Evolutionary conservation across 345 rosid genomes (phyloP), one percentile per base, ranked within the genome.

Genomic region (Arabis hirsuta): DNA sequence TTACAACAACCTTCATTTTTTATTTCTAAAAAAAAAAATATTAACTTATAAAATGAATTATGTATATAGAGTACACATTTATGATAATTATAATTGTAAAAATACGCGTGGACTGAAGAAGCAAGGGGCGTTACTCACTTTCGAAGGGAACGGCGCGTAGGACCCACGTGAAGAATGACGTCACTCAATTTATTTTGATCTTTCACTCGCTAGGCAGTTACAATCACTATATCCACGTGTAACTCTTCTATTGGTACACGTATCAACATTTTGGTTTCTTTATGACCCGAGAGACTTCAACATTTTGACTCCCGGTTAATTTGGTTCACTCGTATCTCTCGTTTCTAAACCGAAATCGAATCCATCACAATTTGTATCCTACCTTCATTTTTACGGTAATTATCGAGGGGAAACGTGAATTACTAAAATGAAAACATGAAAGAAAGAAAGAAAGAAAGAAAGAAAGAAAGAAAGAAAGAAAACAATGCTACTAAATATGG

Each of bases 111-210:
- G 62, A 66, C 1, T 38, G 58, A 44, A 19, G 29, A 29, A 48
- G 62, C 58, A 55, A 29, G 48, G 6, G 26, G 52, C 78, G 90
- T 83, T 81, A 82, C 89, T 70, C 78, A 72, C 72, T 55, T 76
- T 73, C 69, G 13, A 80, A 78, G 65, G 34, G 82, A 84, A 79
- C 89, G 86, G 87, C 87, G 78, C 4, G 67, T 80, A 82, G 86
- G 83, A 31, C 74, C 85, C 67, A 69, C 65, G 56, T 47, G 29
- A 42, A n/a, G 41, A 66, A 27, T 79, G 84, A 86, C 60, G 72
- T 83, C 82, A 81, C 63, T 72, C 20, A 6, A 59, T 65, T 80
- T 62, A 3, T 62, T 62, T 31, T 14, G 57, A 22, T 32, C 9
- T 57, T 67, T 44, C 69, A 59, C 73, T 67, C 47, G 68, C 76